Conservation (phyloP, 345 rosid genomes). For the Camelina laxa region DNA sequence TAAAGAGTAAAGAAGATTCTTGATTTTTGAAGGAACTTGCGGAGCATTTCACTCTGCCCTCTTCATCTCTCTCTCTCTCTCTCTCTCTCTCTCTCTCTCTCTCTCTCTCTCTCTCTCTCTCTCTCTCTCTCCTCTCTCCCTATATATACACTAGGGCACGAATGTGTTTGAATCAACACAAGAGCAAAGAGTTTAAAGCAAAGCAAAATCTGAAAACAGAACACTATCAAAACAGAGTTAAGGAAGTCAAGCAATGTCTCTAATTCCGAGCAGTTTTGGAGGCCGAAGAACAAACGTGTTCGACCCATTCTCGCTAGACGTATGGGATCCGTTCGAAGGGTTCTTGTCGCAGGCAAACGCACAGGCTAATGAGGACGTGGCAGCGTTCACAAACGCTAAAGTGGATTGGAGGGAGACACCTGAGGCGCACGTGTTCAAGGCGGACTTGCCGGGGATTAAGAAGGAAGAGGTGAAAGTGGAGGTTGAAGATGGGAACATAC, state of each 20-base stretch:
- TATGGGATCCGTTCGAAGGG: constrained; percentile 41
- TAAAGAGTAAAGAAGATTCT: not conserved
- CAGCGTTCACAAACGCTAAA: constrained; percentile 36
- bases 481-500: constrained; percentile 40
- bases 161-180: not conserved
- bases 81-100: not conserved
- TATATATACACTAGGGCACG: not conserved
- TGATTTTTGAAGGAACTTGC: not conserved
- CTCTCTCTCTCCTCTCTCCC: not conserved
- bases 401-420: constrained; percentile 48
- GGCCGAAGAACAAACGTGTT: constrained; percentile 33
- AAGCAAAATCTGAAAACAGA: not conserved
- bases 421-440: constrained; percentile 45
- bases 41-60: not conserved
- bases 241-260: constrained; percentile 7
- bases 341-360: constrained; percentile 22
- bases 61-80: no score
- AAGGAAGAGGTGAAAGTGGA: constrained; percentile 48
- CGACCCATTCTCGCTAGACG: constrained; percentile 36
- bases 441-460: constrained; percentile 42
- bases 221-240: not conserved
- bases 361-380: constrained; percentile 15
- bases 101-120: no score
- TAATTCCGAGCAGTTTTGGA: constrained; percentile 28
- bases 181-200: not conserved